A percentile compares a stretch with the other conserved stretches of the same genome.
phyloP scores from a whole-genome alignment of 2,329 filamentous ascomycete genomes.

The Epicoccum nigrum region DNA sequence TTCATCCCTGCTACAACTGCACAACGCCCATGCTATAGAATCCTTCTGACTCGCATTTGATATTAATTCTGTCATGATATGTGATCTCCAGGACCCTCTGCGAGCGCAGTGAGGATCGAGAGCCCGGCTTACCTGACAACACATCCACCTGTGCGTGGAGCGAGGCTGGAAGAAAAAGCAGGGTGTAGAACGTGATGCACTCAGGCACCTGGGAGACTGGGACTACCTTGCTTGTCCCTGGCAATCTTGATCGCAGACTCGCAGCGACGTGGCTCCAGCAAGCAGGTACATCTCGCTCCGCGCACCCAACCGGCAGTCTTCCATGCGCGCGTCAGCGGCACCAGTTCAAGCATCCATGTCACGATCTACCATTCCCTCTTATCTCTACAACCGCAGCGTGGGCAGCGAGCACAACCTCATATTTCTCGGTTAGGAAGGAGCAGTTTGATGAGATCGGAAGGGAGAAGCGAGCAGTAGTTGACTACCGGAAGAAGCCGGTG shows the following conservation, averaged over 20 bases:
- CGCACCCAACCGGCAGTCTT: constrained; percentile 41
- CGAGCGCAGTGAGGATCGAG: not conserved
- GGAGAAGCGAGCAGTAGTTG: not conserved
- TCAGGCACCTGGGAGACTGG: not conserved
- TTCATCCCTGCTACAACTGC: not conserved
- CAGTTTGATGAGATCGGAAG: not conserved
- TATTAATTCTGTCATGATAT: not conserved
- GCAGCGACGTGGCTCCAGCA: constrained; percentile 33
- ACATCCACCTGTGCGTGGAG: not conserved
- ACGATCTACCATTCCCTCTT: constrained; percentile 7
- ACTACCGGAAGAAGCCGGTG: not conserved
- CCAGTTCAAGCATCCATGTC: constrained; percentile 6
- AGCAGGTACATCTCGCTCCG: constrained; percentile 19
- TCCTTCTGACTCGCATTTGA: not conserved
- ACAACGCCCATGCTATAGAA: not conserved
- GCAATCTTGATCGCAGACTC: not conserved
- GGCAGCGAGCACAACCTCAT: not conserved
- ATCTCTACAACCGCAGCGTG: not conserved
- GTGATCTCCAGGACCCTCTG: not conserved
- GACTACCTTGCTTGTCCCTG: constrained; percentile 1
- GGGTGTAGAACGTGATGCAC: not conserved
- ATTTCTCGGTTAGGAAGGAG: not conserved
- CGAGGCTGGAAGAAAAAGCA: not conserved
- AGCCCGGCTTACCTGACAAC: not conserved
- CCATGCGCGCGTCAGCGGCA: constrained; percentile 32